Base-by-base conservation (phyloP, 805 yeast genomes). In the Hanseniaspora occidentalis region DNA sequence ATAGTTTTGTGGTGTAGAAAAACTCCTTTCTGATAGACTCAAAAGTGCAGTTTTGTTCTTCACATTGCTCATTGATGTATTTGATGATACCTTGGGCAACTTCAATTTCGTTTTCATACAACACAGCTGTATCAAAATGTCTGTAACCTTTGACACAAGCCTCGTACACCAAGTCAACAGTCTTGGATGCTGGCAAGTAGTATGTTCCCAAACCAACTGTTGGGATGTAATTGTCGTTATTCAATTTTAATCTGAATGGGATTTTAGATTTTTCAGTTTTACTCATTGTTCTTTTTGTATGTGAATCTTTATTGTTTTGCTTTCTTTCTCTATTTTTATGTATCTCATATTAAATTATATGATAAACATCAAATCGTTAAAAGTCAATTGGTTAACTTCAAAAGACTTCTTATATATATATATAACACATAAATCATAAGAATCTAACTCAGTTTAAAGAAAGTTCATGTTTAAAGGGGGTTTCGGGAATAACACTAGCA, bases 111-210 rank as follows among this genome's bases (percentile, higher is more conserved):
- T 83, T 83, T 9, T 63, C 61, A 61, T 84, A 84, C n/a, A 58
- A 57, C 8, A 69, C 75, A 6, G 94, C 95, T 16, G 79, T 64
- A 53, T 84, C 92, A 43, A 83, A 62, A 51, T 79, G 89, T 48
- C 92, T 70, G 56, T 79, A 83, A 0, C 94, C 94, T 11, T 56
- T 61, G 24, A 65, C 58, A 43, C 83, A 65, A 1, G 88, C 92
- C 23, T 65, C 54, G 47, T 69, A 65, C 0, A 76, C 79, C 21
- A 75, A 51, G 0, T 64, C 58, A 3, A 56, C 43, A 1, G 78
- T 64, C 7, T 60, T 60, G 1, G 49, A 47, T 1, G 51, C 43
- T 3, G 74, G 65, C 3, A 74, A 48, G 22, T 60, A 50, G 57
- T 70, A 77, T 4, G 75, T 69, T 1, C 84, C 84, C 16, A 69